Percentiles rank a stretch among this genome's conserved stretches.
Conservation (phyloP, 345 rosid species). For the Camelina hispida region DNA sequence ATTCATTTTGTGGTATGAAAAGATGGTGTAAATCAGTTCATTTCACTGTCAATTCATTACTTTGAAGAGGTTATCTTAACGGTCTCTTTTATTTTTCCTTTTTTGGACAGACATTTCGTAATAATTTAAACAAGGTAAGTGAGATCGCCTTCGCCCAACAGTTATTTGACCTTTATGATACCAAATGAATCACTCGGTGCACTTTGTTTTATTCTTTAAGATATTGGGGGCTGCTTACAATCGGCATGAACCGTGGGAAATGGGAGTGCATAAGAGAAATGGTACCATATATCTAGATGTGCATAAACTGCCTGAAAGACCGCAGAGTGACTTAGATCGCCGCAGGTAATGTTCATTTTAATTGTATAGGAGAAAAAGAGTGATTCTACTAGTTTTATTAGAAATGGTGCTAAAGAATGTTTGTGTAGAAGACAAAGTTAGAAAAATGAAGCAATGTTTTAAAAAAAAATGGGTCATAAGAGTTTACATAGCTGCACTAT, state of each 20-base stretch:
- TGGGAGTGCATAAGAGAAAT: slow-evolving; percentile 99
- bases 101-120: slow-evolving; percentile 74
- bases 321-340: slow-evolving; percentile 80
- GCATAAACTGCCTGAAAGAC: slow-evolving; percentile 92
- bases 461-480: background rate
- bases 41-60: slow-evolving; percentile 7
- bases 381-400: slow-evolving; percentile 3
- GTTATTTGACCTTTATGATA: slow-evolving; percentile 16
- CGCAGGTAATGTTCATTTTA: slow-evolving; percentile 60
- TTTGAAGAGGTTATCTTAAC: slow-evolving; percentile 40
- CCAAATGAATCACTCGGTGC: slow-evolving; percentile 6
- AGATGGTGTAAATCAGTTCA: slow-evolving; percentile 26
- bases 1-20: slow-evolving; percentile 94
- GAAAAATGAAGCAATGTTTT: background rate
- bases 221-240: slow-evolving; percentile 88
- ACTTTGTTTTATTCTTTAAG: slow-evolving; percentile 48
- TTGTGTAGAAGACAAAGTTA: background rate
- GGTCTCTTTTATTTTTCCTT: slow-evolving; percentile 4
- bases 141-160: slow-evolving; percentile 29
- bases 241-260: slow-evolving; percentile 92
- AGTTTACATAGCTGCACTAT: background rate
- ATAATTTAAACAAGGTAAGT: slow-evolving; percentile 93
- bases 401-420: slow-evolving; percentile 2
- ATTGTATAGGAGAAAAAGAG: background rate
- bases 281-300: slow-evolving; percentile 92